Base-by-base conservation (phyloP, 2,329 filamentous ascomycete genomes). In the Fusarium anguioides region DNA sequence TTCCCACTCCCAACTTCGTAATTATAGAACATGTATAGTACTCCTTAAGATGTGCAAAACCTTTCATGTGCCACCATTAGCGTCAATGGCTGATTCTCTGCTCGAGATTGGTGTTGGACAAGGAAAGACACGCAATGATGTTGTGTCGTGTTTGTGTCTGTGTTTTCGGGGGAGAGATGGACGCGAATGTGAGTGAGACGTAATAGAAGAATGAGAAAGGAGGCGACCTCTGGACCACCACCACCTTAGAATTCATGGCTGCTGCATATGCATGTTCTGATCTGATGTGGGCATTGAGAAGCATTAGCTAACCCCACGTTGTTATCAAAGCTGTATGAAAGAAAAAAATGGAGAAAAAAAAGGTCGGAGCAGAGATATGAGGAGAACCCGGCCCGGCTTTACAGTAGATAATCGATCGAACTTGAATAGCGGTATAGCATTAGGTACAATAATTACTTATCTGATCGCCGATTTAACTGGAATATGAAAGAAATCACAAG, bases 341-440 rank as follows among this genome's bases (percentile, higher is more conserved):
- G 44, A 45, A 53, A 29, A 35, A n/a, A n/a, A n/a, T n/a, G n/a
- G n/a, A n/a, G n/a, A n/a, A n/a, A n/a, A n/a, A n/a, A n/a, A n/a
- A n/a, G n/a, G n/a, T 48, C 47, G 57, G 20, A 56, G 15, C 29
- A 23, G 44, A 60, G 35, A 54, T 47, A 46, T 37, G 52, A 63
- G 49, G 40, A 27, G 17, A 36, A 57, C 18, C 65, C 60, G 66
- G 69, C 36, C 69, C 60, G 67, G 63, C 31, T 54, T 24, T 52
- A 41, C 36, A n/a, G 46, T 14, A 27, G 7, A 18, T 31, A 31
- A 55, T 55, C 31, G 44, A 55, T 29, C 18, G 14, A 18, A 31
- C 14, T 37, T 21, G 39, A 40, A 21, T 21, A 23, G 7, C 29
- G 14, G 29, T 17, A 31, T 31, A 29, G 3, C 5, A 12, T 12